Base-by-base conservation (phyloP, 768 basidiomycete genomes). In the Crucibulum laeve region DNA sequence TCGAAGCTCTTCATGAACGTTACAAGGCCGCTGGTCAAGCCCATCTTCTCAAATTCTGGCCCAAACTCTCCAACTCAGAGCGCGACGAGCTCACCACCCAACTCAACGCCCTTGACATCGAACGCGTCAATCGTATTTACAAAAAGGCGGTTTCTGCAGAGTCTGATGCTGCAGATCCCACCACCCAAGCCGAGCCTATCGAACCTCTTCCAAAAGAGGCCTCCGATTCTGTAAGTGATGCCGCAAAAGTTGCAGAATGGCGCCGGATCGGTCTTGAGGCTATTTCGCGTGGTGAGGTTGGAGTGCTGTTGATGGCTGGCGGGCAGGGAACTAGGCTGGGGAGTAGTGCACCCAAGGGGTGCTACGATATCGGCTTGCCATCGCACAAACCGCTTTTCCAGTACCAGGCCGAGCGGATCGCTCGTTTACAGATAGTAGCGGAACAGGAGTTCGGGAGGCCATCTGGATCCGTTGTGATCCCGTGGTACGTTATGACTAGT, bases 401-500 rank as follows among this genome's bases (percentile, higher is more conserved):
- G 55, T 87, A 89, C 53, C 96, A 99, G 65, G 96, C 94, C n/a
- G 93, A 95, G 68, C 81, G 96, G 43, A 96, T 99, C 60, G 74
- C 76, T 46, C 81, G 88, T 45, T 68, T 99, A 44, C 89, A 95
- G 64, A 68, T 68, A 24, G 61, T 95, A 41, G 92, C 91, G 0
- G 83, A 80, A 59, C 59, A 73, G 26, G 68, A 77, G 48, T 60
- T 54, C 38, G 59, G 64, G 28, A 81, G 81, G 54, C 64, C 76
- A 13, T 59, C 65, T 14, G 80, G 77, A 38, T 77, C 79, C 1
- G 87, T 91, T 42, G 62, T 79, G 41, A 80, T 98, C 44, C 90
- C 91, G 26, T 98, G 96, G 96, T 98, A 97, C 68, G 82, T 99
- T 57, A 99, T 99, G 96, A 98, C 95, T 44, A 93, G 90, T 58